Evolutionary conservation across 352 stramenopile genomes (phyloP), one percentile per base, ranked within the genome.

Genomic region (Phytophthora parvispora): DNA sequence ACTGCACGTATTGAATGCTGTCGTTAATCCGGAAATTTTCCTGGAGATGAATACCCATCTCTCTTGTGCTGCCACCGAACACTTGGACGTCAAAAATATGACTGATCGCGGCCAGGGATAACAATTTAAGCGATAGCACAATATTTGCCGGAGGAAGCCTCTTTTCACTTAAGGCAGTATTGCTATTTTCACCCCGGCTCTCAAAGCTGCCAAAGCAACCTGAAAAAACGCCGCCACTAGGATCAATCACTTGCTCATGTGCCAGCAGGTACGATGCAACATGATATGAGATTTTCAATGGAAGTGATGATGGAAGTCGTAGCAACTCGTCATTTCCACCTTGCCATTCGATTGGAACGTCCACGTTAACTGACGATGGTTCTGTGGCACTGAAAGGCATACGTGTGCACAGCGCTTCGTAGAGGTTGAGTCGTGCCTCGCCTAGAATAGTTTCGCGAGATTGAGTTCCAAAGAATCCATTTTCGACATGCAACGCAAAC

Each of bases 391-490:
- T 50, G 13, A 15, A n/a, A 1, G n/a, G 40, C n/a, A 24, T 10
- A 7, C 25, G 22, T 42, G 50, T 54, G 9, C 5, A 9, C 28
- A 67, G 36, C 34, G 52, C 13, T 36, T 58, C 32, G 16, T 64
- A 48, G 12, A 82, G 45, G 56, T 79, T 60, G 20, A 82, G 47
- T 31, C 36, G 29, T n/a, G 74, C 74, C 20, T 80, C 62, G 27
- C 75, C 71, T 31, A 56, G 49, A 2, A 47, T 49, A 6, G 49
- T 59, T 43, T 63, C 47, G 20, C 57, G 59, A 8, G 59, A 67
- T 15, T 67, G 68, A 7, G 50, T 36, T 24, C 54, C 50, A 49
- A 69, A 48, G 24, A 80, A 78, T 25, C 74, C 67, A 43, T 64
- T 73, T 61, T 81, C 64, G 9, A 64, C 60, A 8, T 48, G 49